Conservation (phyloP, 1,139 yeast genomes). For the Hemisphaericaspora xylanilytica region DNA sequence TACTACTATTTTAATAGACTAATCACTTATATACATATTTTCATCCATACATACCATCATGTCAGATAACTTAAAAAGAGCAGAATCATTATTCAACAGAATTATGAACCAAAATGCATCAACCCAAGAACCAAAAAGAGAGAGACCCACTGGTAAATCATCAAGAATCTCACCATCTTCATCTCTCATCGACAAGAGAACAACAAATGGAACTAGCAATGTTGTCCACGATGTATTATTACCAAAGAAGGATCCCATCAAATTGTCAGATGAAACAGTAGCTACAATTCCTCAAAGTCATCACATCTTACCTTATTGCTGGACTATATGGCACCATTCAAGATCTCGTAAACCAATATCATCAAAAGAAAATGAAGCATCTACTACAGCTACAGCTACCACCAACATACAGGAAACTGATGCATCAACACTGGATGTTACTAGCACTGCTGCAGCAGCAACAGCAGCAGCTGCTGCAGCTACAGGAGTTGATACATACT, state of each 20-base stretch:
- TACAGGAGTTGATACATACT: slow-evolving; percentile 39
- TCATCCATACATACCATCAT: slow-evolving; percentile 16
- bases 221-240: slow-evolving; percentile 18
- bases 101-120: slow-evolving; percentile 41
- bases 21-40: not conserved
- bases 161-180: slow-evolving; percentile 7
- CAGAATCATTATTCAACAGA: slow-evolving; percentile 49
- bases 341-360: slow-evolving; percentile 25
- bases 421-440: too few species aligned
- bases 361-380: not conserved
- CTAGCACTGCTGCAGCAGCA: slow-evolving; percentile 5
- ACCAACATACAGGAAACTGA: slow-evolving; percentile 4
- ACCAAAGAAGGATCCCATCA: slow-evolving; percentile 37
- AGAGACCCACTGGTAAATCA: slow-evolving; percentile 7
- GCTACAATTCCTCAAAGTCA: slow-evolving; percentile 28
- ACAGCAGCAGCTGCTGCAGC: slow-evolving; percentile 5
- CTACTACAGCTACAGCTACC: slow-evolving; percentile 17
- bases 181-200: not conserved
- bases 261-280: slow-evolving; percentile 34
- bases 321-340: slow-evolving; percentile 51
- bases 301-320: slow-evolving; percentile 46
- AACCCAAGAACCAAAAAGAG: slow-evolving; percentile 2
- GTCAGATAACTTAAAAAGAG: slow-evolving; percentile 51
- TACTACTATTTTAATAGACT: not conserved
- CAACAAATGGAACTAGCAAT: slow-evolving; percentile 2